Percentiles rank a stretch among this genome's conserved stretches.
phyloP scores from a whole-genome alignment of 768 basidiomycete genomes.

The Mycena albidolilacea region DNA sequence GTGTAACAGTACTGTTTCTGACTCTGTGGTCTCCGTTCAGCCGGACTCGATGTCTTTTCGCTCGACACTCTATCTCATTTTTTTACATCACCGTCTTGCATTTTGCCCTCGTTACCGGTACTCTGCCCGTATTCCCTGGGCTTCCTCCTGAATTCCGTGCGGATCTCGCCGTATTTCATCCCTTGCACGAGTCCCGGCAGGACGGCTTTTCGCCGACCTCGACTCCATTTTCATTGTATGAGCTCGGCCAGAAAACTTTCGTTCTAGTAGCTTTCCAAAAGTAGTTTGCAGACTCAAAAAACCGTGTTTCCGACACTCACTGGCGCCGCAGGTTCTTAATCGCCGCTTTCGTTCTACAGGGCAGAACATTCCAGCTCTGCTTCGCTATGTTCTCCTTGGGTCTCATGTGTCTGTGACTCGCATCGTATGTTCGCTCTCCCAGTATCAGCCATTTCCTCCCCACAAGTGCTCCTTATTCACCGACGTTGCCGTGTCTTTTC shows the following conservation, averaged over 20 bases:
- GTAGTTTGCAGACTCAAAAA: slow-evolving; percentile 16
- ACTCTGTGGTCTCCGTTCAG: slow-evolving; percentile 22
- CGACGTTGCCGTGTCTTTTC: too few species aligned
- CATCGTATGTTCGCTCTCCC: too few species aligned
- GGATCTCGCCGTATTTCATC: slow-evolving; percentile 17
- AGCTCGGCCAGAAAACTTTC: slow-evolving; percentile 20
- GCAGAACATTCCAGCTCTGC: background rate
- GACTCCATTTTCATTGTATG: slow-evolving; percentile 19
- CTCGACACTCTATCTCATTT: slow-evolving; percentile 20
- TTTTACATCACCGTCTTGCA: slow-evolving; percentile 14
- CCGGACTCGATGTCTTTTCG: slow-evolving; percentile 18
- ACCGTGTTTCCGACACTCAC: slow-evolving; percentile 13
- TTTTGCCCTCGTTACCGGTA: slow-evolving; percentile 9
- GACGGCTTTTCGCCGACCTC: slow-evolving; percentile 14
- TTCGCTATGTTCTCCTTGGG: background rate
- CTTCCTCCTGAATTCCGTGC: slow-evolving; percentile 17
- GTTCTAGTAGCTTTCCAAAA: slow-evolving; percentile 13
- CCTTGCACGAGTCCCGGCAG: slow-evolving; percentile 15
- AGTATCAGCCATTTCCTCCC: too few species aligned
- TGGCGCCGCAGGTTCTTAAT: slow-evolving; percentile 5
- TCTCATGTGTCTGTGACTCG: too few species aligned
- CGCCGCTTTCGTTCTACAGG: background rate
- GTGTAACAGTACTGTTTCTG: slow-evolving; percentile 13
- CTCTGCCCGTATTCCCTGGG: slow-evolving; percentile 17
- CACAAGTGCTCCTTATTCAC: too few species aligned